Base-by-base conservation (phyloP, 2,329 filamentous ascomycete genomes). In the Fusarium sp. region DNA sequence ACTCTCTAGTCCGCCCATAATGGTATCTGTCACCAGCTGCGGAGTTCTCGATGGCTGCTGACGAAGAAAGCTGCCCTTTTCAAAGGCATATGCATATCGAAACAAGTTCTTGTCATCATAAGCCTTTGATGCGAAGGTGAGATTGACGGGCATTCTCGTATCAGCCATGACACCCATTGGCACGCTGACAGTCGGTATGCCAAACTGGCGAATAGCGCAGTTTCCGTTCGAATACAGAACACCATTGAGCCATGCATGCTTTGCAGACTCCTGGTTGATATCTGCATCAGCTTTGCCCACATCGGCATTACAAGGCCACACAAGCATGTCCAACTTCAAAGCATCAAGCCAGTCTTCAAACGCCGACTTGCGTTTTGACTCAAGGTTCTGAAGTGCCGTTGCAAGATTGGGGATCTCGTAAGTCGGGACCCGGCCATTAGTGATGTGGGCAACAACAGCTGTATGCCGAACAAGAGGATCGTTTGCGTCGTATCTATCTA, bases 81-180 rank as follows among this genome's bases (percentile, higher is more conserved):
- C 54, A 24, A 63, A 63, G 4, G 61, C 36, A 42, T 60, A 49
- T 3, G 36, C 54, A 14, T 63, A 63, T 3, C 61, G 42, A 26
- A 63, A 48, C 31, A 63, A 7, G 10, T 63, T 61, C 18, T 60
- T 63, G n/a, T 63, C 61, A 7, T 63, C 42, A 3, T 63, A 63
- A 0, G 61, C 54, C 9, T 36, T 63, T 15, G 52, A 59, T 15
- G 61, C 54, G n/a, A 63, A 63, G 2, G 61, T 63, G 12, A 63
- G 54, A 45, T 61, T 63, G 18, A 63, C 61, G 7, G 61, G 61
- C 54, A 63, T 63, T 18, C 44, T 22, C 6, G 47, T 49, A 3
- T 60, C 61, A 15, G 61, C 44, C 54, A 49, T 63, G 6, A 63
- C 54, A 2, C 61, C 61, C 54, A 63, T 63, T 6, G 61, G 61